Conservation (phyloP, 139 green algal species). For the Micractinium sp. region DNA sequence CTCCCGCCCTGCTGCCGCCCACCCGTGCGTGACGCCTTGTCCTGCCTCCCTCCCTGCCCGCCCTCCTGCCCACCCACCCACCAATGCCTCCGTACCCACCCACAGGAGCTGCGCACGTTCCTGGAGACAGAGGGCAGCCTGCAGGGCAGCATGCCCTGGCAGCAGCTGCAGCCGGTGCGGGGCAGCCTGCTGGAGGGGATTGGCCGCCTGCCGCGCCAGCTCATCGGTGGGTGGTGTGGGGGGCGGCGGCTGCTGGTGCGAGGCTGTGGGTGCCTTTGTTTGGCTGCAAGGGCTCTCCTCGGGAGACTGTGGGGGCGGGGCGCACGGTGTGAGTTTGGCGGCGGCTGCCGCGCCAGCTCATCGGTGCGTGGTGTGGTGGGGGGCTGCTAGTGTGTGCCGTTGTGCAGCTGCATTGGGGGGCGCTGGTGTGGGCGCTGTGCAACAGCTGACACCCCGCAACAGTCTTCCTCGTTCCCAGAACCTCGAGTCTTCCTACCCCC, state of each 20-base stretch:
- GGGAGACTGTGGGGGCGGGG: no score
- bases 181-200: slow-evolving; percentile 78
- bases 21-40: no score
- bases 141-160: slow-evolving; percentile 59
- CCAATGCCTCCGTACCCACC: background rate
- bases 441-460: background rate
- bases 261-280: background rate
- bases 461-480: no score
- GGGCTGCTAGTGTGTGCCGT: background rate
- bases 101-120: slow-evolving; percentile 85
- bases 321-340: no score
- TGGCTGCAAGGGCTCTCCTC: background rate
- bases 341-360: no score
- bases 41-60: no score
- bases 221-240: slow-evolving; percentile 55
- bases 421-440: background rate
- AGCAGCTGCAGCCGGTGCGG: slow-evolving; percentile 61
- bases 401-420: background rate
- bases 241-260: background rate
- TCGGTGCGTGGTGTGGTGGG: no score
- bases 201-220: slow-evolving; percentile 72
- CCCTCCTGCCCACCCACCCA: no score
- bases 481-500: no score
- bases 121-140: slow-evolving; percentile 81
- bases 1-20: no score